Evolutionary conservation across 495 filamentous ascomycete genomes (phyloP), one percentile per base, ranked within the genome.

Genomic region (Echria macrotheca): DNA sequence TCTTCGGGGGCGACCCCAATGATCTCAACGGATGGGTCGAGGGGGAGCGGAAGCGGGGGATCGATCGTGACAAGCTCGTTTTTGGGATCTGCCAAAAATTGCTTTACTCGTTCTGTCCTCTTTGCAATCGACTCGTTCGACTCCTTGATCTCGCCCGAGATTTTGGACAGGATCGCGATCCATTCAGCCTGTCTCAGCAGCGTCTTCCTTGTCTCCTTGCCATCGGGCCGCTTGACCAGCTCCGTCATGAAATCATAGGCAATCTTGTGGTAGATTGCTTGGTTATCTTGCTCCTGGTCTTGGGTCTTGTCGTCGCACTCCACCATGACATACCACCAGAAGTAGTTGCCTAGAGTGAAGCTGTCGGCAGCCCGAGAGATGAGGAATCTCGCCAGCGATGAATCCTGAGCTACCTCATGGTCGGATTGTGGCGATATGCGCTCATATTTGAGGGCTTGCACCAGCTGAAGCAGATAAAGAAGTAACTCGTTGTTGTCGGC

Each of bases 281-380:
- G 87, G 50, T 89, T 84, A 41, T 82, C 80, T 15, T 78, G 75
- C 2, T 77, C 66, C 49, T 89, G 87, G 9, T 84, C 81, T 5
- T 79, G 78, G 44, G 80, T 85, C 44, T 82, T 77, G 57, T 96
- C 90, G 59, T 96, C 91, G 41, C 75, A 75, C 65, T 99, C 94
- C 2, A 97, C 94, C 81, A 96, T 96, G 1, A 99, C 74, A 63
- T 97, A 99, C 93, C 93, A 99, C 65, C 94, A 89, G 38, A 99
- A 79, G 62, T 89, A 96, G 61, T 93, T 99, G 4, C 91, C 93
- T 1, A 99, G 78, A 46, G 86, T 85, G 56, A 94, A 83, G 56
- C 91, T 96, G 44, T 84, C 78, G 11, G 84, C 82, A 7, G 94
- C 91, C 26, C 94, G 77, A 0, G 80, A 78, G 43, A 99, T 91